A percentile compares a stretch with the other conserved stretches of the same genome.
These are phyloP conservation scores for Tephrocybe sp. DNA, from an alignment of 768 basidiomycete species.

Conservation along the genomic window DNA sequence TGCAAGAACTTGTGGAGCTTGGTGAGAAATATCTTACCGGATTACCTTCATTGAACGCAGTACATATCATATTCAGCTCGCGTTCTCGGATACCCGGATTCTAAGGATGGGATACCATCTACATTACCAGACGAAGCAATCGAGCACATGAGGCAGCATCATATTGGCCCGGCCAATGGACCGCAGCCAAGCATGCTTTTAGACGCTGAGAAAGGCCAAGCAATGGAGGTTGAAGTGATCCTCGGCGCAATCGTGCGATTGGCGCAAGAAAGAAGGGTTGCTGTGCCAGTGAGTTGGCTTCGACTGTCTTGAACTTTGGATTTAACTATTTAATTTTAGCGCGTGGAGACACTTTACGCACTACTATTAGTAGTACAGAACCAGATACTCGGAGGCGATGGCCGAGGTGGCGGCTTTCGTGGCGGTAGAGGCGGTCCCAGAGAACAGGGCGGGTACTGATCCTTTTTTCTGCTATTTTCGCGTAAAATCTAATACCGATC, in stretches of 20 bases:
- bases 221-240: slow-evolving; percentile 68
- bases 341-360: slow-evolving; percentile 59
- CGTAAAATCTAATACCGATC: slow-evolving; percentile 4
- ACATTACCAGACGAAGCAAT: slow-evolving; percentile 38
- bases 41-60: too few relatives aligned
- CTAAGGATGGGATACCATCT: slow-evolving; percentile 44
- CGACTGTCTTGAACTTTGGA: not conserved
- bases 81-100: slow-evolving; percentile 20
- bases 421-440: slow-evolving; percentile 26
- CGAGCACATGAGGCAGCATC: slow-evolving; percentile 33
- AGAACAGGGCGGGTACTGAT: slow-evolving; percentile 36
- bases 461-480: not conserved
- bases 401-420: slow-evolving; percentile 3
- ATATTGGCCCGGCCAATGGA: slow-evolving; percentile 39
- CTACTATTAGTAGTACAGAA: slow-evolving; percentile 58
- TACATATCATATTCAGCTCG: slow-evolving; percentile 16
- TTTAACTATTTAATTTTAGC: slow-evolving; percentile 29
- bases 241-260: slow-evolving; percentile 59
- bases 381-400: slow-evolving; percentile 39
- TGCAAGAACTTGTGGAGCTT: slow-evolving; percentile 44
- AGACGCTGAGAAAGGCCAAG: slow-evolving; percentile 49
- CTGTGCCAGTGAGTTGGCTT: slow-evolving; percentile 48
- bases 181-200: slow-evolving; percentile 64
- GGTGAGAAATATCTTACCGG: slow-evolving; percentile 27
- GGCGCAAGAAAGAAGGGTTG: slow-evolving; percentile 41